Conservation (phyloP, 2,329 filamentous ascomycete genomes). For the Cladophialophora carrionii region DNA sequence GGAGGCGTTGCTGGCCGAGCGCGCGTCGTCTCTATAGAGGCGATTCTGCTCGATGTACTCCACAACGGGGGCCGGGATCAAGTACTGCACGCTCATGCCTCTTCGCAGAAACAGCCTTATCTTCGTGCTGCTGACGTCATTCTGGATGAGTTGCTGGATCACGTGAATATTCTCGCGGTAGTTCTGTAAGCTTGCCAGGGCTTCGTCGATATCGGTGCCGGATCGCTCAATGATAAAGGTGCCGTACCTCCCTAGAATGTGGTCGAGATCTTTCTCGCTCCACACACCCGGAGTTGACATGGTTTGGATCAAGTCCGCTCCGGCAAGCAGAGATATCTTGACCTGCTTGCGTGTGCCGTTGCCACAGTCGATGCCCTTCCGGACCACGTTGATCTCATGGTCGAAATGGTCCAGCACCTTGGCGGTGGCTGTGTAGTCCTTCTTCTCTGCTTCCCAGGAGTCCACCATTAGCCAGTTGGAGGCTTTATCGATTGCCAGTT, state of each 20-base stretch:
- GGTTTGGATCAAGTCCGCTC: slow-evolving; percentile 73
- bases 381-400: slow-evolving; percentile 79
- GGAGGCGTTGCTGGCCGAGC: slow-evolving; percentile 34
- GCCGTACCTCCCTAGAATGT: slow-evolving; percentile 82
- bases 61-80: slow-evolving; percentile 74
- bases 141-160: slow-evolving; percentile 84
- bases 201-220: slow-evolving; percentile 86
- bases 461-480: slow-evolving; percentile 84
- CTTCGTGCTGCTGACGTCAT: slow-evolving; percentile 80
- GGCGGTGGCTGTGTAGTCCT: slow-evolving; percentile 84
- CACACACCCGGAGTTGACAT: slow-evolving; percentile 75
- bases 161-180: slow-evolving; percentile 88
- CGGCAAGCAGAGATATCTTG: slow-evolving; percentile 79
- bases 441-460: slow-evolving; percentile 83
- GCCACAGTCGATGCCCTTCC: slow-evolving; percentile 71
- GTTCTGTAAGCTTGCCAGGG: slow-evolving; percentile 75
- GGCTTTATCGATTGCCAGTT: slow-evolving; percentile 74
- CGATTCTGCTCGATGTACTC: slow-evolving; percentile 71
- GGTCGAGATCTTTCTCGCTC: slow-evolving; percentile 80
- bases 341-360: slow-evolving; percentile 69
- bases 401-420: slow-evolving; percentile 90
- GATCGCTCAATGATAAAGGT: slow-evolving; percentile 85
- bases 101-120: slow-evolving; percentile 78
- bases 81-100: slow-evolving; percentile 79
- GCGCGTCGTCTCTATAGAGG: slow-evolving; percentile 62